Evolutionary conservation across 2,329 filamentous ascomycete species (phyloP).

Genomic region (Aspergillus melleus): DNA sequence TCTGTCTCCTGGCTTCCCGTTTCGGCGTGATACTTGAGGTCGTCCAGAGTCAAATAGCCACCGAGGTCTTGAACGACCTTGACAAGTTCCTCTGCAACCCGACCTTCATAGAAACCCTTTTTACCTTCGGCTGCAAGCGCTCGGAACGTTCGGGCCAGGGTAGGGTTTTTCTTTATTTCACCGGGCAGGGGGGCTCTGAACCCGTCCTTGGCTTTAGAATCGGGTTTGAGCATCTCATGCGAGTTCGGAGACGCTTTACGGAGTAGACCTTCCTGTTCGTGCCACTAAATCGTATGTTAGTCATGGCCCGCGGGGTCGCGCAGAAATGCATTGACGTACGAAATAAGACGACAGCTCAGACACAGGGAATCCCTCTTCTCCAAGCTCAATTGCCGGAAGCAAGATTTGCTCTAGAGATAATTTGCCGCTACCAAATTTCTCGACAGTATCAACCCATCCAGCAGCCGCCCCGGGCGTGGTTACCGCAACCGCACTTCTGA

Average conservation of each 20-base stretch:
- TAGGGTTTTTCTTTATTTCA: slow-evolving; percentile 85
- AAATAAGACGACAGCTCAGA: slow-evolving; percentile 71
- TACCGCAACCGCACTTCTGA: slow-evolving; percentile 73
- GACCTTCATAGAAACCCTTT: slow-evolving; percentile 84
- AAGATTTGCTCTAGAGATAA: slow-evolving; percentile 75
- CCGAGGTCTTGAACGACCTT: slow-evolving; percentile 75
- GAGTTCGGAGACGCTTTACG: slow-evolving; percentile 79
- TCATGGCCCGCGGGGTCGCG: no score
- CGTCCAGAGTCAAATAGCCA: slow-evolving; percentile 74
- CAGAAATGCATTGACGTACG: slow-evolving; percentile 52
- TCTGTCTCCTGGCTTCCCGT: slow-evolving; percentile 76
- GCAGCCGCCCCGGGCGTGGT: slow-evolving; percentile 89
- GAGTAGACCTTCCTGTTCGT: slow-evolving; percentile 61
- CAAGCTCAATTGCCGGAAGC: slow-evolving; percentile 78
- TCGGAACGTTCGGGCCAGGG: slow-evolving; percentile 77
- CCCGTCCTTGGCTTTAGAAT: slow-evolving; percentile 66
- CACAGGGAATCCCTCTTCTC: slow-evolving; percentile 86
- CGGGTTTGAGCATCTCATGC: slow-evolving; percentile 81
- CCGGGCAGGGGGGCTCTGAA: slow-evolving; percentile 74
- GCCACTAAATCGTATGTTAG: slow-evolving; percentile 61
- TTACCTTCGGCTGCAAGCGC: slow-evolving; percentile 78
- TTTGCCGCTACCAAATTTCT: slow-evolving; percentile 86
- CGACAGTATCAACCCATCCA: slow-evolving; percentile 87
- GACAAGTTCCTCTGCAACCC: slow-evolving; percentile 77
- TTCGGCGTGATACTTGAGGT: slow-evolving; percentile 74